A percentile compares a stretch with the other conserved stretches of the same genome.
These are phyloP conservation scores for Niveomyces coronatus DNA, from an alignment of 2,329 filamentous ascomycete species.

Conservation along the genomic window DNA sequence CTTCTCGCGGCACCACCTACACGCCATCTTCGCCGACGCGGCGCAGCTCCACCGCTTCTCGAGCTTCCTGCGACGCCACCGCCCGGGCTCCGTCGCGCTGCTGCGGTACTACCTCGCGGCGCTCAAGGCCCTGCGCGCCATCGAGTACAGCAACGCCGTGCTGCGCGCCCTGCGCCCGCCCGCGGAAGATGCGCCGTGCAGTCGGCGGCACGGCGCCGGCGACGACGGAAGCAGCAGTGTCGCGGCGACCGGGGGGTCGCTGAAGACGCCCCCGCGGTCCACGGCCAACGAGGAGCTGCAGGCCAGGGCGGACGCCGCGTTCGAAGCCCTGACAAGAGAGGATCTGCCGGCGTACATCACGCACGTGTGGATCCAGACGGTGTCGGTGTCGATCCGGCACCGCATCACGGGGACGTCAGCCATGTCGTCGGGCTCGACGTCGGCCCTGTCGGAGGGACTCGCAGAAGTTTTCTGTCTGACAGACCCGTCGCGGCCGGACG, in stretches of 20 bases:
- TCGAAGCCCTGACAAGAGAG: conserved; percentile 52
- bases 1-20: conserved; percentile 55
- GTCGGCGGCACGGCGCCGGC: no score
- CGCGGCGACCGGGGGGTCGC: no score
- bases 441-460: conserved; percentile 62
- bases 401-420: conserved; percentile 56
- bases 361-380: conserved; percentile 55
- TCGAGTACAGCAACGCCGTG: conserved; percentile 57
- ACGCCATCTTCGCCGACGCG: conserved; percentile 54
- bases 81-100: conserved; percentile 53
- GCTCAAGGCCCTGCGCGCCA: conserved; percentile 58
- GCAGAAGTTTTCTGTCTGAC: conserved; percentile 69
- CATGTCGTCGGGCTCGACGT: no score
- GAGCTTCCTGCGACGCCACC: conserved; percentile 49
- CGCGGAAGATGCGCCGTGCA: no score
- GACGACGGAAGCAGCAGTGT: no score
- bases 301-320: conserved; percentile 51
- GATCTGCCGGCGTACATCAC: conserved; percentile 64
- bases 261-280: no score
- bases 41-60: conserved; percentile 55
- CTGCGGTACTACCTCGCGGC: conserved; percentile 64
- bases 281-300: conserved; percentile 50
- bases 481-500: conserved; percentile 60
- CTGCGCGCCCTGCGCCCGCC: conserved; percentile 10
- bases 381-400: conserved; percentile 55